Evolutionary conservation across 2,329 filamentous ascomycete species (phyloP).

Genomic region (Calonectria pseudoturangicola): DNA sequence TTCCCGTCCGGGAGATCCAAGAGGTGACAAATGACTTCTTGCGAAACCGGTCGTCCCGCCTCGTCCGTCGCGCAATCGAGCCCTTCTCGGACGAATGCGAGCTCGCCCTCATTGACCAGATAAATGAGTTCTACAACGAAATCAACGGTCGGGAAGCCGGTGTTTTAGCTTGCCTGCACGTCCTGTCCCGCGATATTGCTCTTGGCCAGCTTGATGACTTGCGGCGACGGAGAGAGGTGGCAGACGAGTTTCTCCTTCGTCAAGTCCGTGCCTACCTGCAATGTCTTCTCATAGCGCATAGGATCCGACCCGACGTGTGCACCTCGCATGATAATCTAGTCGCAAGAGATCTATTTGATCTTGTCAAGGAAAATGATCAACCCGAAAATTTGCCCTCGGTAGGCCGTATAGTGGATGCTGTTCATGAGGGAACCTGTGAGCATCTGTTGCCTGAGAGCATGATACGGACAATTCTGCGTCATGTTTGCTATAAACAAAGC

Average conservation of each 20-base stretch:
- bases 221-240: conserved; percentile 23
- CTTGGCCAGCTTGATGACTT: conserved; percentile 30
- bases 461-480: conserved; percentile 29
- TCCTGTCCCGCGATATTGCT: conserved; percentile 27
- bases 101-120: conserved; percentile 23
- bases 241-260: conserved; percentile 25
- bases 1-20: conserved; percentile 37
- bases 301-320: conserved; percentile 19
- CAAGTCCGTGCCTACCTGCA: conserved; percentile 40
- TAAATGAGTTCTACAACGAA: conserved; percentile 30
- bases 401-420: conserved; percentile 19
- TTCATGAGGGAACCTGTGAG: conserved; percentile 34
- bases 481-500: conserved; percentile 32
- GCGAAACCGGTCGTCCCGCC: neutral
- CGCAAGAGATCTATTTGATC: conserved; percentile 31
- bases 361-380: conserved; percentile 26
- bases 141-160: conserved; percentile 34
- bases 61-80: conserved; percentile 32
- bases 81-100: conserved; percentile 37
- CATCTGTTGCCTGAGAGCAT: conserved; percentile 34
- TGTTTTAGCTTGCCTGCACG: conserved; percentile 40
- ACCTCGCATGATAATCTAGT: conserved; percentile 1
- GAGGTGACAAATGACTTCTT: conserved; percentile 33
- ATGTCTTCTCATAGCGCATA: conserved; percentile 35
- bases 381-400: conserved; percentile 29